A percentile compares a stretch with the other conserved stretches of the same genome.
These are phyloP conservation scores for Phytophthora syringae DNA, from an alignment of 352 stramenopile species.

Conservation along the genomic window DNA sequence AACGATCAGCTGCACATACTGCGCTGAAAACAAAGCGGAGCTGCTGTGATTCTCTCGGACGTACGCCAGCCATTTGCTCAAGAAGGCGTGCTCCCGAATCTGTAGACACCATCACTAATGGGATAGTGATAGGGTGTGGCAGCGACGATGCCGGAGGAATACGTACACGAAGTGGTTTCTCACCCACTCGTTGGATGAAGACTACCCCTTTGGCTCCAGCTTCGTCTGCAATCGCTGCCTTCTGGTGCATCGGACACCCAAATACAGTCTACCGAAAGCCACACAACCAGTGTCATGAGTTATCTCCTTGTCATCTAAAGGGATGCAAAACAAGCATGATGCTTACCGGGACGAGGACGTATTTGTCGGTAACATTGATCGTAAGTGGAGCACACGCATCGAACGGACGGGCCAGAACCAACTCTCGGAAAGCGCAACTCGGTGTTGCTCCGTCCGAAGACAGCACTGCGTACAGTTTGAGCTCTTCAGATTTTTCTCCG, in stretches of 20 bases:
- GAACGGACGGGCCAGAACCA: constrained; percentile 59
- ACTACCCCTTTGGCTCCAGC: constrained; percentile 65
- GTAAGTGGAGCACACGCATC: constrained; percentile 60
- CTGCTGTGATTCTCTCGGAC: constrained; percentile 38
- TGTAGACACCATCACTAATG: constrained; percentile 73
- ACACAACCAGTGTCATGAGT: neutral
- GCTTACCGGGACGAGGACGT: constrained; percentile 66
- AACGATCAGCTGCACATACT: constrained; percentile 51
- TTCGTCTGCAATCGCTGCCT: constrained; percentile 63
- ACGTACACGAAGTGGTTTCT: constrained; percentile 64
- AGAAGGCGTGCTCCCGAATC: constrained; percentile 60
- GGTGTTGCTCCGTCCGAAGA: constrained; percentile 61
- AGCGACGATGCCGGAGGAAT: constrained; percentile 43
- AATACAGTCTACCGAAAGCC: constrained; percentile 40
- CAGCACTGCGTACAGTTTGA: constrained; percentile 60
- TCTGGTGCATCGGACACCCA: constrained; percentile 71
- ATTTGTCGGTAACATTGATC: constrained; percentile 55
- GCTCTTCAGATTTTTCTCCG: constrained; percentile 47
- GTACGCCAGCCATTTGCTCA: constrained; percentile 41
- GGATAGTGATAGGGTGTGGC: constrained; percentile 50
- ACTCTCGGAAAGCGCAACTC: constrained; percentile 58
- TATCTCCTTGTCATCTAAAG: neutral
- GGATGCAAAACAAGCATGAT: neutral
- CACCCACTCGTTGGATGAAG: constrained; percentile 59
- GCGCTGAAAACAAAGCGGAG: constrained; percentile 67